A percentile compares a stretch with the other conserved stretches of the same genome.
Evolutionary conservation across 306 rosid species (phyloP).

Genomic region (Vicia faba): DNA sequence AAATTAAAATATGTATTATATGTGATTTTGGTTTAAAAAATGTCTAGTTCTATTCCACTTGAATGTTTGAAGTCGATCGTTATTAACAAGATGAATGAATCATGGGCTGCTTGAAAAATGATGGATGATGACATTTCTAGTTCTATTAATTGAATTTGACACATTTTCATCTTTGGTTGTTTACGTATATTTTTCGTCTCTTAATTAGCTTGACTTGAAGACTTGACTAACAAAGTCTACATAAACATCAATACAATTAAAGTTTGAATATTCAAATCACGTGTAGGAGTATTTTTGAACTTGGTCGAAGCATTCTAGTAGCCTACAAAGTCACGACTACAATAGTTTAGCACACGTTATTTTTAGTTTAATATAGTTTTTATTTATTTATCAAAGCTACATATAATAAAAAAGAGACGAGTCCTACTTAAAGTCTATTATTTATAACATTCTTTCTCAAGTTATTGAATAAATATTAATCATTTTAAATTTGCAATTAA

Average conservation of each 20-base stretch:
- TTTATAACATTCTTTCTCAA: no score
- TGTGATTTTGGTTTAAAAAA: no score
- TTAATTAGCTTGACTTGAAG: neutral
- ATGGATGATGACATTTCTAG: conserved; percentile 6
- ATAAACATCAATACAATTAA: neutral
- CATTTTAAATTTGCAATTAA: no score
- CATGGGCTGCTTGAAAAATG: neutral
- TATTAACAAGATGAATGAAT: neutral
- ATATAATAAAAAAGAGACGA: no score
- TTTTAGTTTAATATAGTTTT: no score
- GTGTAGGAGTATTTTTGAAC: neutral
- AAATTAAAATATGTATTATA: no score
- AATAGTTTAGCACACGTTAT: no score
- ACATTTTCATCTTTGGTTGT: neutral
- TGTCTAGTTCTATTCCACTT: neutral
- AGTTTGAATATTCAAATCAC: conserved; percentile 10
- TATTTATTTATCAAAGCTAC: no score
- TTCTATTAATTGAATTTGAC: neutral
- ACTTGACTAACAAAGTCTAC: neutral
- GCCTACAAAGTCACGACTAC: neutral
- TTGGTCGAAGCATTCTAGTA: neutral
- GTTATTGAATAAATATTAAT: no score
- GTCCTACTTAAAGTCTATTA: no score
- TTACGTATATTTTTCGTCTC: neutral
- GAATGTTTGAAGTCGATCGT: neutral